Conservation (phyloP, 1,139 yeast species). For the Blastobotrys ciferrii region DNA sequence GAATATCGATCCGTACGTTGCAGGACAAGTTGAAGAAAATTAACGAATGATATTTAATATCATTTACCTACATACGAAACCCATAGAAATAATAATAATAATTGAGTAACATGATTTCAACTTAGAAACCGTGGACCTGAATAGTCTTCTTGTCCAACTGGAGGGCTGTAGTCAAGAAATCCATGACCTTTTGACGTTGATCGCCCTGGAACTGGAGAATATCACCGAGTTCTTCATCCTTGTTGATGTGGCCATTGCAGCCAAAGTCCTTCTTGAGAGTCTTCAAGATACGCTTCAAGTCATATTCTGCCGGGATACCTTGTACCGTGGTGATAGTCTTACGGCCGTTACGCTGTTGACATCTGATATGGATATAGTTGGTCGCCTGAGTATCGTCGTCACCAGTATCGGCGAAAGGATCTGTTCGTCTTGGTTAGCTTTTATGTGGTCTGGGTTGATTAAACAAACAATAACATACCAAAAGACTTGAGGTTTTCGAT, state of each 20-base stretch:
- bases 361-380: constrained; percentile 95
- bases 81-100: constrained; percentile 5
- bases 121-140: constrained; percentile 94
- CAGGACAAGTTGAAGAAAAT: no score
- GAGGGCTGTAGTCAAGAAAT: constrained; percentile 82
- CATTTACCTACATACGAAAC: constrained; percentile 6
- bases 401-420: constrained; percentile 99
- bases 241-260: constrained; percentile 97
- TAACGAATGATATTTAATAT: constrained; percentile 3
- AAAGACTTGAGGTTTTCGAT: constrained; percentile 96
- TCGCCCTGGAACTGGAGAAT: constrained; percentile 98
- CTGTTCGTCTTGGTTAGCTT: constrained; percentile 36
- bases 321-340: constrained; percentile 98
- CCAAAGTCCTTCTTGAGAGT: constrained; percentile 97
- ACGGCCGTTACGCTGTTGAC: constrained; percentile 99
- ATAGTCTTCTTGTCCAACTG: constrained; percentile 93
- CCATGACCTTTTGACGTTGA: constrained; percentile 95
- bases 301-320: constrained; percentile 95
- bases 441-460: neutral
- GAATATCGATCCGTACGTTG: no score
- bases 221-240: constrained; percentile 94
- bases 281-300: constrained; percentile 87
- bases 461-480: constrained; percentile 47
- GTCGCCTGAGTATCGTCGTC: constrained; percentile 97
- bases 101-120: constrained; percentile 11